Percentiles rank a stretch among this genome's conserved stretches.
Evolutionary conservation across 2,329 filamentous ascomycete genomes (phyloP).

Genomic region (Aspergillus alliaceus): DNA sequence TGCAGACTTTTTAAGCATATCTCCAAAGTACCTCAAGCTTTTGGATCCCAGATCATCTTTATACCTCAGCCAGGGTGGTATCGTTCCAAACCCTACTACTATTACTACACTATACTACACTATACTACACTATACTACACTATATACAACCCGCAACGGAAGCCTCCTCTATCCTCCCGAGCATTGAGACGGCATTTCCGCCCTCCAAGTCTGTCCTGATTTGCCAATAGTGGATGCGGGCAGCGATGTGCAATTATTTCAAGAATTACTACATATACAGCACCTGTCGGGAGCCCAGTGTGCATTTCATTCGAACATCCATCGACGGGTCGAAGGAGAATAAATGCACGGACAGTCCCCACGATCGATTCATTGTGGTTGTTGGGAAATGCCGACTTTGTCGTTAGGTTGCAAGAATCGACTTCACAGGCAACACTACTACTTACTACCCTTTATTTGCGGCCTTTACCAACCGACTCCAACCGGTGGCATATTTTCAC

Average conservation of each 20-base stretch:
- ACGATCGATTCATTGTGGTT: constrained; percentile 72
- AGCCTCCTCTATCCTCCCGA: neutral
- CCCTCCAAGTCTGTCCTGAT: neutral
- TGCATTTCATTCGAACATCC: constrained; percentile 70
- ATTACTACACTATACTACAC: neutral
- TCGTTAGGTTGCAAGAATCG: constrained; percentile 20
- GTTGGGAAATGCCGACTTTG: constrained; percentile 63
- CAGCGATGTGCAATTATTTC: constrained; percentile 60
- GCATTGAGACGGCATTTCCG: neutral
- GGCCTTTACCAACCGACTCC: neutral
- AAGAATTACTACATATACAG: constrained; percentile 79
- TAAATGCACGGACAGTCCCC: constrained; percentile 63
- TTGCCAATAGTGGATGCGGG: constrained; percentile 10
- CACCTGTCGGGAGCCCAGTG: constrained; percentile 65
- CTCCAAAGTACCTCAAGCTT: neutral
- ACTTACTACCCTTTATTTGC: neutral
- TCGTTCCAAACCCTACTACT: neutral
- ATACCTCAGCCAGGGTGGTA: neutral
- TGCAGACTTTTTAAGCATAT: neutral
- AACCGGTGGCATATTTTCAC: neutral
- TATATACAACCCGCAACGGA: neutral
- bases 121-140: neutral
- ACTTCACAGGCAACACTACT: neutral
- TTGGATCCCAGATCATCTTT: too few relatives aligned
- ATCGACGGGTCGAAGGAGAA: constrained; percentile 64